Evolutionary conservation across 2,329 filamentous ascomycete species (phyloP), one percentile per base, ranked within the genome.

Genomic region (Gliomastix tumulicola): DNA sequence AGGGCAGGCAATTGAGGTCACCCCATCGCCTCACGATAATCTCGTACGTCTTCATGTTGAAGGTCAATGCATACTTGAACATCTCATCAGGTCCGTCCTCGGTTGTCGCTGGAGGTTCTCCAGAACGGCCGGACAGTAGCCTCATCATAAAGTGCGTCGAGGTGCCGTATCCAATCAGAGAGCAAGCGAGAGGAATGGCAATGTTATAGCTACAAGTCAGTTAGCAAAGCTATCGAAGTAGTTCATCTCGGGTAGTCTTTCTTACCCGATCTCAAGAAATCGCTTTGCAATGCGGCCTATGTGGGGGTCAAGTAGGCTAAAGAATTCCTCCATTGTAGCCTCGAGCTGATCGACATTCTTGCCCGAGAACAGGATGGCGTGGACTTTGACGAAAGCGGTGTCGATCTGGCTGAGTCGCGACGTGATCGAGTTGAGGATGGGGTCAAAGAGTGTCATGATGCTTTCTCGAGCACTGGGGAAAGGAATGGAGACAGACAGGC

Each of bases 391-490:
- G 39, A 80, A 85, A 0, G 66, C 64, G 0, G 71, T 62, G 42
- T 88, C 82, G 2, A 78, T 46, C 0, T 41, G 37, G 6, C 54
- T 47, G 21, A 63, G 51, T 4, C 57, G 59, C 12, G 58, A 50
- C 21, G 54, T 40, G 35, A 49, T 55, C 5, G 58, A 54, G 20
- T 40, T 62, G 5, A 82, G 45, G 0, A 80, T 58, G 0, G 76
- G 76, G 4, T 80, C 74, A 35, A 89, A 81, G 0, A 89, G 56
- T 0, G 81, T 86, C 53, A 81, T 66, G 25, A 89, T 78, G 1
- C 74, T 84, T 34, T 87, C 82, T 6, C 73, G 69, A 0, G 83
- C 78, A n/a, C 77, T 80, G 0, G 58, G 53, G 40, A 90, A 90
- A 0, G 80, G 79, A 3, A 78, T 68, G 0, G 75, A 65, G 1